Evolutionary conservation across 192 early-diverging fungal genomes (phyloP).

Genomic region (Rhizophlyctis rosea): DNA sequence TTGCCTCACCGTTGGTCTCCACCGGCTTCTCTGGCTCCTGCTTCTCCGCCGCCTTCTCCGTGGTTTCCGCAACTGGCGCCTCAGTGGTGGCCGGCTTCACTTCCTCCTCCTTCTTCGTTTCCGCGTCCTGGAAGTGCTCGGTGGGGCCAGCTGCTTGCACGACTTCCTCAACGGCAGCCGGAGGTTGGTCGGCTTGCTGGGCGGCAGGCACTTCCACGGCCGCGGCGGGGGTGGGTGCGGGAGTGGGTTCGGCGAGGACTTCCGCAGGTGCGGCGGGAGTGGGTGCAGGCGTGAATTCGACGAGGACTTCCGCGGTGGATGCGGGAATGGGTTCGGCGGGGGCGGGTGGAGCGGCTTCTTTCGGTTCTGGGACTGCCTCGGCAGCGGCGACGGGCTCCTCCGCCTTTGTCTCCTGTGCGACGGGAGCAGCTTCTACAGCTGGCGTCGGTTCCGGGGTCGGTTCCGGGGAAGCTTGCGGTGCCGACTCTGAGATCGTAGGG

Average conservation of each 20-base stretch:
- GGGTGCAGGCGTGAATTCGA: too few species aligned
- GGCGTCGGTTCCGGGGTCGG: neutral
- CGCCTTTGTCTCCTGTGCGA: neutral
- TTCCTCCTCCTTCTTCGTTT: neutral
- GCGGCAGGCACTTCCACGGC: neutral
- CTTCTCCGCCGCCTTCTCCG: too few species aligned
- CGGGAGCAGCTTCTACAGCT: neutral
- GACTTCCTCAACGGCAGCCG: neutral
- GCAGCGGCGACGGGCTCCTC: neutral
- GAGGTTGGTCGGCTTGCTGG: neutral
- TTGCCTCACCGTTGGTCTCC: too few species aligned
- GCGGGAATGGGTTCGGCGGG: neutral
- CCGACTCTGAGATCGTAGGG: too few species aligned
- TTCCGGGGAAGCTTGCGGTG: neutral
- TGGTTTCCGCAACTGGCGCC: neutral
- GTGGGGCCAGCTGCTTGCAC: slow-evolving; percentile 4
- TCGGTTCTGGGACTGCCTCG: neutral
- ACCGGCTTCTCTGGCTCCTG: too few species aligned
- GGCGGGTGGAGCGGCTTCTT: too few species aligned
- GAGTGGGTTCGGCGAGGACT: neutral
- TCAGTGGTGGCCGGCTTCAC: neutral
- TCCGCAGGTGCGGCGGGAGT: neutral
- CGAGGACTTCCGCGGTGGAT: slow-evolving; percentile 2
- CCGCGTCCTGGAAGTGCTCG: too few species aligned
- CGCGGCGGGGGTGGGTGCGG: neutral